These are phyloP conservation scores for Gorgonomyces haynaldii DNA, from an alignment of 192 early-diverging fungal genomes.

Conservation along the genomic window DNA sequence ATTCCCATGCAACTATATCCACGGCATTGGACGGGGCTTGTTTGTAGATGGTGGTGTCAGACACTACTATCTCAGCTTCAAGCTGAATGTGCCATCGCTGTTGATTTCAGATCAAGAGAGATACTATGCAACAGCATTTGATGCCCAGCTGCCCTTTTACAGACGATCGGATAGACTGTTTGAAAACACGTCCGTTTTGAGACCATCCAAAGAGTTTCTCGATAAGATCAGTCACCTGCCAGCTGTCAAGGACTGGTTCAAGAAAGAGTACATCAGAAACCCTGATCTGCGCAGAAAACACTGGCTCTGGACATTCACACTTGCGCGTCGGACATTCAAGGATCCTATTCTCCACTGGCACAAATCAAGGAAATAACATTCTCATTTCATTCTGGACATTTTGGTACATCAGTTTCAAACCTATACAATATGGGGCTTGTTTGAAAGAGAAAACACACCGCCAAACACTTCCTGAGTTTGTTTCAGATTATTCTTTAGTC, in stretches of 20 bases:
- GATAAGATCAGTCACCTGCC: constrained; percentile 15
- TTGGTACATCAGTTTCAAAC: no score
- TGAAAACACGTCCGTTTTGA: constrained; percentile 13
- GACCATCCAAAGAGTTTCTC: constrained; percentile 12
- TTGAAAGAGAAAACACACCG: no score
- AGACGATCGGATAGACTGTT: constrained; percentile 4
- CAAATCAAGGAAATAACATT: background rate
- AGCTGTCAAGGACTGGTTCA: constrained; percentile 23
- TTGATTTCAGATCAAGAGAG: background rate
- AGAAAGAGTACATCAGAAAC: constrained; percentile 19
- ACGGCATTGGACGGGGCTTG: constrained; percentile 15
- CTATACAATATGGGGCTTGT: no score
- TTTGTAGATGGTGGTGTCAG: constrained; percentile 23
- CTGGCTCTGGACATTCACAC: constrained; percentile 11
- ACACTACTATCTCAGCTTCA: constrained; percentile 19
- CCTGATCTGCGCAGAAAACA: constrained; percentile 10
- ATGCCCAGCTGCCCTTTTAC: constrained; percentile 17
- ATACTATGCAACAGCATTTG: constrained; percentile 9
- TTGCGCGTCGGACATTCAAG: background rate
- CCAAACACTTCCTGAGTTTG: no score
- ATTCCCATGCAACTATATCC: constrained; percentile 16
- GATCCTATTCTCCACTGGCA: constrained; percentile 1
- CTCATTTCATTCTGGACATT: no score
- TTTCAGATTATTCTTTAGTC: no score
- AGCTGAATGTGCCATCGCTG: constrained; percentile 3